A percentile compares a stretch with the other conserved stretches of the same genome.
Evolutionary conservation across 352 stramenopile species (phyloP).

Genomic region (Poterioochromonas sp.): DNA sequence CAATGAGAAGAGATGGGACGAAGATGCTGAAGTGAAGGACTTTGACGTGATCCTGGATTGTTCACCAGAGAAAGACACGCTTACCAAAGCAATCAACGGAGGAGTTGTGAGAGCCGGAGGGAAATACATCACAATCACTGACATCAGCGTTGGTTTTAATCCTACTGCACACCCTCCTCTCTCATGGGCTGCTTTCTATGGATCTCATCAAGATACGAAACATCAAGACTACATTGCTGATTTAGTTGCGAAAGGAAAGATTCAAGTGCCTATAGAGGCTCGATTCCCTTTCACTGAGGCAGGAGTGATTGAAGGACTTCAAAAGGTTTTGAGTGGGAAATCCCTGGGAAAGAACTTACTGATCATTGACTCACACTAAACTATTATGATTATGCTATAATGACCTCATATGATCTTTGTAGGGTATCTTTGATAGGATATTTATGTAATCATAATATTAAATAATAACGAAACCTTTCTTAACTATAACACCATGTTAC

Average conservation of each 20-base stretch:
- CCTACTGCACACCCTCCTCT: conserved; percentile 35
- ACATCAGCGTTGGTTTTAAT: conserved; percentile 34
- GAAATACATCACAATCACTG: conserved; percentile 37
- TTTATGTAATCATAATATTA: too few relatives aligned
- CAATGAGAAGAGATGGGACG: conserved; percentile 9
- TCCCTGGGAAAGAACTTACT: not conserved
- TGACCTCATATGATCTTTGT: too few relatives aligned
- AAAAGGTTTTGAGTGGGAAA: not conserved
- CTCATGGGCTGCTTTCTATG: conserved; percentile 40
- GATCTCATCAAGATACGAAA: conserved; percentile 33
- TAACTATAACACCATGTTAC: too few relatives aligned
- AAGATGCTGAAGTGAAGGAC: conserved; percentile 23
- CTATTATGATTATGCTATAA: too few relatives aligned
- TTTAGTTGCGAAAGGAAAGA: conserved; percentile 12
- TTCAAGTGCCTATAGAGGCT: conserved; percentile 52
- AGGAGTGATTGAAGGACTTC: not conserved
- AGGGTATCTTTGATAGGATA: too few relatives aligned
- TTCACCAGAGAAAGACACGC: conserved; percentile 21
- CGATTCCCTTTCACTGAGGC: not conserved
- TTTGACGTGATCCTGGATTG: conserved; percentile 40
- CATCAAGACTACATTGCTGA: conserved; percentile 30
- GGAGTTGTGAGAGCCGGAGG: conserved; percentile 33
- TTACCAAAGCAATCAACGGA: not conserved
- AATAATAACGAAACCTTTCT: too few relatives aligned
- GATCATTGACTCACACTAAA: too few relatives aligned